phyloP scores from a whole-genome alignment of 768 basidiomycete species.

The Mycena haematopus region DNA sequence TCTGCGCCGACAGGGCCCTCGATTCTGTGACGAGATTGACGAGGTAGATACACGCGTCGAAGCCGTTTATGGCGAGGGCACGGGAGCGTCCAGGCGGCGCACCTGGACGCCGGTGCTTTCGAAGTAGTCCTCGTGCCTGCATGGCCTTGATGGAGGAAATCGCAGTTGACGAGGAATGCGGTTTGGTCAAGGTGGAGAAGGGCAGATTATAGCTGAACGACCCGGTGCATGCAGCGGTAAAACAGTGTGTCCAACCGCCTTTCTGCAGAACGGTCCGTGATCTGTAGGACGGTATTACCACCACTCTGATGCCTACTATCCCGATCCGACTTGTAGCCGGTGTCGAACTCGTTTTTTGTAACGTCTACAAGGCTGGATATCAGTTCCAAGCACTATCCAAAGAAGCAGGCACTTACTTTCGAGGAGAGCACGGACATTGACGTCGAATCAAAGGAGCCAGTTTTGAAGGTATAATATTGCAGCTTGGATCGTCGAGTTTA shows the following conservation, averaged over 20 bases:
- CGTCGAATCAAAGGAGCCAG: slow-evolving; percentile 29
- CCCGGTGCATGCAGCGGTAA: slow-evolving; percentile 20
- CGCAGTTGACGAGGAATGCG: slow-evolving; percentile 30
- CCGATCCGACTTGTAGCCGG: slow-evolving; percentile 25
- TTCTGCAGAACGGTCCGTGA: slow-evolving; percentile 24
- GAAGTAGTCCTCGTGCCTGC: slow-evolving; percentile 20
- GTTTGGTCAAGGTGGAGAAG: slow-evolving; percentile 22
- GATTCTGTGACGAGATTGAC: slow-evolving; percentile 25
- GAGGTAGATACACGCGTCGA: slow-evolving; percentile 26
- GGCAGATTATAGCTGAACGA: slow-evolving; percentile 26
- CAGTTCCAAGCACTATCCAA: neutral
- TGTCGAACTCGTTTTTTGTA: slow-evolving; percentile 15
- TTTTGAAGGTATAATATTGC: slow-evolving; percentile 24
- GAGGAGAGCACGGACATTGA: slow-evolving; percentile 33
- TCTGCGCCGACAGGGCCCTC: slow-evolving; percentile 27
- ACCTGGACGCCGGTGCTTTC: slow-evolving; percentile 26
- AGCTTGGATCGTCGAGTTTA: slow-evolving; percentile 24
- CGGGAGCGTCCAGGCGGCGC: slow-evolving; percentile 24
- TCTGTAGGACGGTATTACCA: neutral
- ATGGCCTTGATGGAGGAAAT: slow-evolving; percentile 27
- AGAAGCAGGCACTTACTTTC: slow-evolving; percentile 4
- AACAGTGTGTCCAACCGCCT: slow-evolving; percentile 30
- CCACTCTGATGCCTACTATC: neutral
- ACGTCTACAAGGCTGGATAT: slow-evolving; percentile 2
- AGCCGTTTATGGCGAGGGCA: slow-evolving; percentile 25